Base-by-base conservation (phyloP, 2,329 filamentous ascomycete species). In the Aspergillus neoniger region DNA sequence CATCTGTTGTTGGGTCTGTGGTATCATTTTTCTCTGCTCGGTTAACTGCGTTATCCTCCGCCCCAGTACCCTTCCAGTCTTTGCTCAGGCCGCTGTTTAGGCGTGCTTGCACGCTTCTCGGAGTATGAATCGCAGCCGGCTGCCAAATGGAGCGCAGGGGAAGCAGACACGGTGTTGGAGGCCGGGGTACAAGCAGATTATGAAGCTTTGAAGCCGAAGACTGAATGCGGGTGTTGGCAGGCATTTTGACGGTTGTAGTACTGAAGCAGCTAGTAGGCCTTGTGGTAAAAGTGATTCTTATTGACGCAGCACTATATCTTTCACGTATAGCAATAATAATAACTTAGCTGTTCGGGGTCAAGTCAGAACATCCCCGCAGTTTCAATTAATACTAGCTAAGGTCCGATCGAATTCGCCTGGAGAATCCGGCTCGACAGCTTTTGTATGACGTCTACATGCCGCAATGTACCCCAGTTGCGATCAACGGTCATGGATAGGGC, bases 21-120 rank as follows among this genome's bases (percentile, higher is more conserved):
- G 61, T 66, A 41, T 80, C 76, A 3, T 67, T 64, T 19, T 59
- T 68, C 48, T 72, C 60, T 17, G 66, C 64, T 25, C 75, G 69
- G 30, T 73, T 65, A 21, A 72, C 67, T 12, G 67, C 67, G 57
- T 78, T 72, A 14, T 79, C 76, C 2, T 74, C 68, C 12, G 62
- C 41, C 1, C 65, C 63, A 10, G 71, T 65, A 14, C 78, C 78
- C 30, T 68, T 69, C 77, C 76, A 79, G 25, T 69, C 67, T 23
- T 72, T 67, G 14, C 60, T 58, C 14, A 69, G 47, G 21, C 63
- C 64, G 47, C 70, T 65, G 17, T 69, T 53, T 9, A 63, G 57
- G 15, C 65, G 68, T 17, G 41, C 55, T 28, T 65, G 69, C 43
- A 64, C 52, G 21, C 55, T 55, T 32, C 36, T 44, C 9, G 63